Conservation (phyloP, 768 basidiomycete genomes). For the Exidia glandulosa region DNA sequence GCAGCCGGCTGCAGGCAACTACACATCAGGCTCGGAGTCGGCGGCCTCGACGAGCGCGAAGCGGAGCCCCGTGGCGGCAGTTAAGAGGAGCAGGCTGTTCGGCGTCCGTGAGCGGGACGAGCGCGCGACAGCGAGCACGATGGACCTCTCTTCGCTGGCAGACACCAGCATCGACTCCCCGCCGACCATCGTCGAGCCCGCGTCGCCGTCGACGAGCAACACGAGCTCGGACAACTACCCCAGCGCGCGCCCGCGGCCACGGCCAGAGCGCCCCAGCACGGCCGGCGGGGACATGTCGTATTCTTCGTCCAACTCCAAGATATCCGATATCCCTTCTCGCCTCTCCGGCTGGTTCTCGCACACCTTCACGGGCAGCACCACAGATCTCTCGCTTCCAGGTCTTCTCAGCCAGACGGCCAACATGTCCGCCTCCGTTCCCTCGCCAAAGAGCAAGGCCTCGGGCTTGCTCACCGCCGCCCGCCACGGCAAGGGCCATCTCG, state of each 20-base stretch:
- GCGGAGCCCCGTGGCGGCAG: not conserved
- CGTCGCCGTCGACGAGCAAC: constrained; percentile 26
- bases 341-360: constrained; percentile 76
- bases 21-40: constrained; percentile 31
- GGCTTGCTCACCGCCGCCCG: constrained; percentile 54
- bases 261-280: constrained; percentile 29
- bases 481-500: constrained; percentile 64
- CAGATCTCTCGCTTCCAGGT: constrained; percentile 57
- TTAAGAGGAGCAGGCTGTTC: constrained; percentile 24
- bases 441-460: constrained; percentile 35
- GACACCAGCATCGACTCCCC: too few relatives aligned
- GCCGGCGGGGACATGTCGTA: constrained; percentile 27
- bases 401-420: constrained; percentile 41
- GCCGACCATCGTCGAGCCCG: constrained; percentile 60
- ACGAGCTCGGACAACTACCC: constrained; percentile 43
- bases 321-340: constrained; percentile 61
- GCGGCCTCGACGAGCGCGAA: constrained; percentile 26
- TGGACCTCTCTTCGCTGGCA: constrained; percentile 22
- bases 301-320: constrained; percentile 31
- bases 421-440: constrained; percentile 17
- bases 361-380: constrained; percentile 59
- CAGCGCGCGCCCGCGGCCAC: constrained; percentile 31
- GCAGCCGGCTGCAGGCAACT: constrained; percentile 20
- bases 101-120: constrained; percentile 14
- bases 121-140: constrained; percentile 7